A percentile compares a stretch with the other conserved stretches of the same genome.
phyloP scores from a whole-genome alignment of 2,329 filamentous ascomycete species.

The Monosporascus sp. region DNA sequence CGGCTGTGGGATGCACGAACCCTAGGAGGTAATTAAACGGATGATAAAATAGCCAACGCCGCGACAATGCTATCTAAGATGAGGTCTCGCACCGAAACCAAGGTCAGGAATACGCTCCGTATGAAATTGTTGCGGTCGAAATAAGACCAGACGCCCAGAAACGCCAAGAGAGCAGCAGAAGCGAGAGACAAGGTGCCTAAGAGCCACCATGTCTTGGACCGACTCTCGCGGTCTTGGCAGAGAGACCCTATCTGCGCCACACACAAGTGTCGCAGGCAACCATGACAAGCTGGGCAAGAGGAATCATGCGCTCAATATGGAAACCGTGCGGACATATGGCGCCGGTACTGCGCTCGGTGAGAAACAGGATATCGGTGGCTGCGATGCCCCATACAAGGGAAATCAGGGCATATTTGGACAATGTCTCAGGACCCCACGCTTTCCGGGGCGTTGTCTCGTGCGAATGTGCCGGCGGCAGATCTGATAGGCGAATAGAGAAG shows the following conservation, averaged over 20 bases:
- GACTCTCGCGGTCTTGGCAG: constrained; percentile 20
- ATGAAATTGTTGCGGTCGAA: constrained; percentile 20
- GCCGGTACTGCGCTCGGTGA: constrained; percentile 19
- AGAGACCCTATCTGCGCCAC: constrained; percentile 21
- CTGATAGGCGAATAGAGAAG: constrained; percentile 12
- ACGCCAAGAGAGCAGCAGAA: constrained; percentile 15
- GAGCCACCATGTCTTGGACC: constrained; percentile 14
- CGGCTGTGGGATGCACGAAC: constrained; percentile 19
- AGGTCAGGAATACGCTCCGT: constrained; percentile 25
- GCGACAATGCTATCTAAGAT: constrained; percentile 23
- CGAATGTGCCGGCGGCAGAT: constrained; percentile 16
- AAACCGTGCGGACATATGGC: constrained; percentile 25
- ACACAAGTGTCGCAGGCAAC: constrained; percentile 26
- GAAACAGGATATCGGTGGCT: constrained; percentile 19
- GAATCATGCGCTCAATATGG: constrained; percentile 21
- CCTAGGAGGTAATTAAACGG: constrained; percentile 22
- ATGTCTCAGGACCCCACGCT: neutral
- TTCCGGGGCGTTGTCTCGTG: constrained; percentile 10
- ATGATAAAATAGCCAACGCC: constrained; percentile 17
- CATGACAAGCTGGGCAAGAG: constrained; percentile 22
- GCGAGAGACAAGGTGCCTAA: constrained; percentile 16
- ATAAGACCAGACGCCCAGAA: constrained; percentile 23
- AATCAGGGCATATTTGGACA: constrained; percentile 15
- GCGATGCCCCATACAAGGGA: constrained; percentile 28
- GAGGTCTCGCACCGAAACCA: constrained; percentile 23